These are phyloP conservation scores for Populus tremula DNA, from an alignment of 345 rosid species.

Conservation along the genomic window DNA sequence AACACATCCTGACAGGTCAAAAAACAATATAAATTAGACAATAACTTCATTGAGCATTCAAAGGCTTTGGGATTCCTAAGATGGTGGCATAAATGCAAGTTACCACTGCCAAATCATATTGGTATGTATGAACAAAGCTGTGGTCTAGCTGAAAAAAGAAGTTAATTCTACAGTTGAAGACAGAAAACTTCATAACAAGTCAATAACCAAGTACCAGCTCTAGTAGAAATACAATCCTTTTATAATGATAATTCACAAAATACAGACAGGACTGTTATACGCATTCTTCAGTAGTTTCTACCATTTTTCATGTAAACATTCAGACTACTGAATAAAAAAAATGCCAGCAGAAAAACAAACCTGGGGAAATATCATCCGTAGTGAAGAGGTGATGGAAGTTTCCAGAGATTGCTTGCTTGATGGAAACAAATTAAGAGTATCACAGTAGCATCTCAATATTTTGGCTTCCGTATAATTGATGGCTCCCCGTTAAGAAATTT, in stretches of 20 bases:
- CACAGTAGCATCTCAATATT: background rate
- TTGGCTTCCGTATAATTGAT: background rate
- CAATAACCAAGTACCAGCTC: background rate
- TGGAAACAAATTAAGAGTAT: background rate
- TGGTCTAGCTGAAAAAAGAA: background rate
- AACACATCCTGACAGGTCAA: background rate
- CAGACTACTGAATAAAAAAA: background rate
- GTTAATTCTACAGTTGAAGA: background rate
- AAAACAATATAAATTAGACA: background rate
- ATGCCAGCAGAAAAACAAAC: conserved; percentile 4
- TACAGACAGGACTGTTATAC: background rate
- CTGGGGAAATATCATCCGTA: background rate
- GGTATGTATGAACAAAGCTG: background rate
- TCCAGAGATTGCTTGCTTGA: background rate
- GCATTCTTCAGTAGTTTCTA: background rate
- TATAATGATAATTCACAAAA: background rate
- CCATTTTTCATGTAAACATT: background rate
- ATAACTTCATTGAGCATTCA: background rate
- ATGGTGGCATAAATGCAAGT: background rate
- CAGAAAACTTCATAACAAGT: background rate
- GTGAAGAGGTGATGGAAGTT: background rate
- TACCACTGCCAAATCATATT: background rate
- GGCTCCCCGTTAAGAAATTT: background rate
- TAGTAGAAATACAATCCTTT: background rate
- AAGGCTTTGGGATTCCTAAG: background rate